Evolutionary conservation across 73 alveolate species (phyloP).

Genomic region (Uronychia setigera): DNA sequence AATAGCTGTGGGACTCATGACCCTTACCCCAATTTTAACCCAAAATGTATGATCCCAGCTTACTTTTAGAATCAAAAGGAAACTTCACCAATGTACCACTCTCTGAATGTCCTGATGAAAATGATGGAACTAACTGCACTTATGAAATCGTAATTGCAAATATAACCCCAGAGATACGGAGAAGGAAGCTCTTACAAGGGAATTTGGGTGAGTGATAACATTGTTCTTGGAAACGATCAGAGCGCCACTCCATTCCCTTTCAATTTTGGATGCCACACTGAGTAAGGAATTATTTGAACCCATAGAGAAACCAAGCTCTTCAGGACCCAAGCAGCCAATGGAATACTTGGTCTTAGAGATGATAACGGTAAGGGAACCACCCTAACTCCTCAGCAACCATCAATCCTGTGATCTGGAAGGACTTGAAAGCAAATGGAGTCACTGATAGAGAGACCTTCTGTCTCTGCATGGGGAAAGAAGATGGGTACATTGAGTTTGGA

Average conservation of each 20-base stretch:
- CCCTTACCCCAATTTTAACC: not conserved
- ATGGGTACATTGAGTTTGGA: not conserved
- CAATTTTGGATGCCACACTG: not conserved
- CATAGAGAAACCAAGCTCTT: not conserved
- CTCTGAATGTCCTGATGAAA: no score
- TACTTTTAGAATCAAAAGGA: not conserved
- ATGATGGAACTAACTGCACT: not conserved
- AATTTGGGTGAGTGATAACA: not conserved
- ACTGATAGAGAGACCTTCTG: not conserved
- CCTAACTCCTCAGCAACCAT: not conserved
- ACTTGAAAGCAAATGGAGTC: not conserved
- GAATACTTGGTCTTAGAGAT: not conserved
- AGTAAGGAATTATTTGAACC: not conserved
- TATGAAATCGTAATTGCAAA: not conserved
- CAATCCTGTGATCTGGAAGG: not conserved
- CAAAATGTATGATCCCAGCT: not conserved
- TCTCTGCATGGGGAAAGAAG: not conserved
- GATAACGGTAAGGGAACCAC: not conserved
- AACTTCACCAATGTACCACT: not conserved
- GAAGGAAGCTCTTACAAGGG: not conserved
- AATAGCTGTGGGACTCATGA: no score
- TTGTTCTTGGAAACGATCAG: not conserved
- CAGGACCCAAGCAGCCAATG: not conserved
- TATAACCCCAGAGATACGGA: not conserved
- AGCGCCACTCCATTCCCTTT: not conserved